Base-by-base conservation (phyloP, 768 basidiomycete genomes). In the Boletus reticulatus region DNA sequence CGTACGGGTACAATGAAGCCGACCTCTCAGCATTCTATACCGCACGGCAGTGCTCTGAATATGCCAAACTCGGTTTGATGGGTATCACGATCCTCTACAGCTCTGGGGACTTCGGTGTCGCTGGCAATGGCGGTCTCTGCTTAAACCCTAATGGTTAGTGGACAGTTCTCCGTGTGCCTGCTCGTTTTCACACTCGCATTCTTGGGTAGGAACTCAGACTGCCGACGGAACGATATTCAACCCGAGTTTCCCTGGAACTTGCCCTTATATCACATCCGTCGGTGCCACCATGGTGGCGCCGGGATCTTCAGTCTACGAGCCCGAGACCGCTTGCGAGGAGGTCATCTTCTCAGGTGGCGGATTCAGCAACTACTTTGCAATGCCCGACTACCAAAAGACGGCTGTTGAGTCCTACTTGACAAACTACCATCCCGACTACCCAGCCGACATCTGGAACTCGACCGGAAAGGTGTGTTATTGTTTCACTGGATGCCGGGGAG, bases 231-330 rank as follows among this genome's bases (percentile, higher is more conserved):
- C 27, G 6, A 48, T 59, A 11, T 85, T 86, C 76, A 81, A 81
- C 51, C 84, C 85, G 8, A 62, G 66, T 6, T 82, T 78, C 73
- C 81, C 78, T 8, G 70, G 59, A 6, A 74, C 78, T 0, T 82
- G 80, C 57, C 80, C 80, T 1, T 81, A 75, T 48, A 64, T 82
- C 22, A 81, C 81, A 17, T 75, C 81, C 6, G 77, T 82, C 37
- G 81, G 81, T 12, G 66, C 76, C 0, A 78, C 75, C 1, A 71
- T 71, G 43, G 70, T 84, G 53, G 66, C 72, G 6, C 69, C 69
- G 31, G 48, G 63, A 4, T 72, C 68, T 9, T 69, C 70, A 17
- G 61, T 49, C 6, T 36, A 36, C 34, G 62, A 72, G 3, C 85
- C 86, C 7, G 86, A 89, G 65, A 73, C 80, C 34, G 85, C 81